Percentiles rank a stretch among this genome's conserved stretches.
These are phyloP conservation scores for Lichtheimia ramosa DNA, from an alignment of 371 early-diverging fungal species.

Conservation along the genomic window DNA sequence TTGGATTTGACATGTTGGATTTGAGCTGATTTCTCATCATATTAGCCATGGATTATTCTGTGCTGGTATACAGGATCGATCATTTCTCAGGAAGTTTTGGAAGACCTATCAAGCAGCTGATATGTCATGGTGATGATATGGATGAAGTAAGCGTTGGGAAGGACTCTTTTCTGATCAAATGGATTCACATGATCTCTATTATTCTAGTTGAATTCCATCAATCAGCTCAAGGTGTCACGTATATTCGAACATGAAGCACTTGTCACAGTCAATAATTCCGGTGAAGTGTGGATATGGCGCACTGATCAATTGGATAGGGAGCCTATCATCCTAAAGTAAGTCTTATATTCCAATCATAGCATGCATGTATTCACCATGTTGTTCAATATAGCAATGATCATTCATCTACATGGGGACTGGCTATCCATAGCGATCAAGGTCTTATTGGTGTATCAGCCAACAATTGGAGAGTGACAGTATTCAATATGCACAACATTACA, in stretches of 20 bases:
- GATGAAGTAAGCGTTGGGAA: neutral
- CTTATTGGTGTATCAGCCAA: slow-evolving; percentile 65
- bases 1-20: neutral
- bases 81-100: neutral
- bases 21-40: neutral
- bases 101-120: neutral
- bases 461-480: slow-evolving; percentile 54
- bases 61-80: neutral
- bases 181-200: neutral
- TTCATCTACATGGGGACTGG: slow-evolving; percentile 65
- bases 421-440: slow-evolving; percentile 51
- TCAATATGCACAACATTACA: slow-evolving; percentile 35
- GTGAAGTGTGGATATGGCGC: slow-evolving; percentile 53
- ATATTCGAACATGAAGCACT: slow-evolving; percentile 47
- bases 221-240: slow-evolving; percentile 57
- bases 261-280: slow-evolving; percentile 52
- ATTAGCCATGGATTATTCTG: neutral
- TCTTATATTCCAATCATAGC: neutral
- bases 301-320: slow-evolving; percentile 41
- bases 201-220: slow-evolving; percentile 33
- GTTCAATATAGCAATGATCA: slow-evolving; percentile 19
- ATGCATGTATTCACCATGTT: neutral
- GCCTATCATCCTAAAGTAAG: slow-evolving; percentile 42
- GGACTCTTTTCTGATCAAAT: neutral
- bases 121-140: neutral